Percentiles rank a stretch among this genome's conserved stretches.
Evolutionary conservation across 2,329 filamentous ascomycete genomes (phyloP).

Genomic region (Chaetomiaceae sp.): DNA sequence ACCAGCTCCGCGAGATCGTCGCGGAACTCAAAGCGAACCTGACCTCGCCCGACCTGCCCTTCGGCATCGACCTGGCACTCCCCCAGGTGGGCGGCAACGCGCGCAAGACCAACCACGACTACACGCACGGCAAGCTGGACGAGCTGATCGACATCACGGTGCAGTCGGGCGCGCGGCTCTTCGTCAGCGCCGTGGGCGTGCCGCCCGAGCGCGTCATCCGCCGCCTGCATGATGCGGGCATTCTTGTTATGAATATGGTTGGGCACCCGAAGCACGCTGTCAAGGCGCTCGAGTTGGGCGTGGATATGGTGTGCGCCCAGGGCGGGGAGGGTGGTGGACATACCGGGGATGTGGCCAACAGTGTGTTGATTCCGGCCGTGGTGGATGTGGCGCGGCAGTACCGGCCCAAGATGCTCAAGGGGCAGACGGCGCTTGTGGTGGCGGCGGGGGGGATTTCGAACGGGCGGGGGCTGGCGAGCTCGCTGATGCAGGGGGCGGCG

Average conservation of each 20-base stretch:
- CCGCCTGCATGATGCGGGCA: conserved; percentile 69
- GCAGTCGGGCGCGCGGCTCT: conserved; percentile 74
- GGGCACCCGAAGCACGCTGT: conserved; percentile 85
- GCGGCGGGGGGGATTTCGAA: conserved; percentile 86
- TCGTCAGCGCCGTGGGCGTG: conserved; percentile 84
- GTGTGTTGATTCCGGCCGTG: conserved; percentile 80
- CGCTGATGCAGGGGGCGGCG: conserved; percentile 79
- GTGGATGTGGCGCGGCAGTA: conserved; percentile 77
- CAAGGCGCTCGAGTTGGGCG: conserved; percentile 80
- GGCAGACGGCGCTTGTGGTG: conserved; percentile 67
- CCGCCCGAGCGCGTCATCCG: conserved; percentile 71
- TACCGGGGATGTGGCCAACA: conserved; percentile 80
- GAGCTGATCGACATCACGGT: conserved; percentile 85
- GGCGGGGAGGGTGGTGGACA: conserved; percentile 92
- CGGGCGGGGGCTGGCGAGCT: conserved; percentile 73
- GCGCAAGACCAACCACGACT: conserved; percentile 91
- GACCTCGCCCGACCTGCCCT: conserved; percentile 62
- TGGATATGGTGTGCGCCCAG: conserved; percentile 88
- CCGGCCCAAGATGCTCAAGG: conserved; percentile 62
- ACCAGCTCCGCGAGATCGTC: conserved; percentile 73
- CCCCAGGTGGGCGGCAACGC: conserved; percentile 82
- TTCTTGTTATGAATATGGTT: conserved; percentile 96
- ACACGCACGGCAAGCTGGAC: conserved; percentile 83
- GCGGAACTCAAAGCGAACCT: conserved; percentile 79
- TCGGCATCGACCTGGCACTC: conserved; percentile 86